These are phyloP conservation scores for Tilletia caries DNA, from an alignment of 1,284 basidiomycete species.

Conservation along the genomic window DNA sequence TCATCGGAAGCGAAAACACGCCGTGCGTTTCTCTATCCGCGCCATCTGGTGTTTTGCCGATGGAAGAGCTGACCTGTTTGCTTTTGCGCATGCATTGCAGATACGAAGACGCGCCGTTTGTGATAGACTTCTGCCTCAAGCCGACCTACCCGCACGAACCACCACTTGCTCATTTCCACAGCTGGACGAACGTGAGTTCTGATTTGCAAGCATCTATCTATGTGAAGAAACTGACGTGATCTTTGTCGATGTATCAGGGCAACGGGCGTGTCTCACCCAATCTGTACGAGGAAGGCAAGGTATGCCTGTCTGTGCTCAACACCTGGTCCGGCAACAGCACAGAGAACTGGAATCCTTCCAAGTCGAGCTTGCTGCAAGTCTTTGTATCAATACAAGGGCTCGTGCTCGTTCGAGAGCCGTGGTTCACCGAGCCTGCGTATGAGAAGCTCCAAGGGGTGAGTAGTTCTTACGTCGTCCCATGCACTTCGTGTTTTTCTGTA, in stretches of 20 bases:
- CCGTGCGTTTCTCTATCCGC: conserved; percentile 56
- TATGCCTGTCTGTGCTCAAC: conserved; percentile 83
- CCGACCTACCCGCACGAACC: conserved; percentile 73
- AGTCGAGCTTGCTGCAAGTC: conserved; percentile 80
- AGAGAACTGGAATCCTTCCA: conserved; percentile 60
- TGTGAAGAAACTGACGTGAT: too few species aligned
- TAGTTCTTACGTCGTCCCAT: conserved; percentile 66
- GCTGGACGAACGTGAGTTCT: conserved; percentile 83
- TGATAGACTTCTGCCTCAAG: conserved; percentile 86
- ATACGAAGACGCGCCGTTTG: conserved; percentile 86
- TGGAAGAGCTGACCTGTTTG: too few species aligned
- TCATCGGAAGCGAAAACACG: conserved; percentile 90
- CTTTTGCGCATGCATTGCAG: not conserved
- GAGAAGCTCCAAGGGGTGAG: conserved; percentile 50
- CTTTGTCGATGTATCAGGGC: too few species aligned
- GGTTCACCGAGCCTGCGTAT: conserved; percentile 34
- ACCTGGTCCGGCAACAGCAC: conserved; percentile 71
- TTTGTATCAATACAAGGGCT: conserved; percentile 90
- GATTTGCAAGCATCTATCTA: not conserved
- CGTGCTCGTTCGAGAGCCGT: conserved; percentile 87
- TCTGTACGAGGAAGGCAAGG: conserved; percentile 91
- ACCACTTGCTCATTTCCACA: conserved; percentile 81
- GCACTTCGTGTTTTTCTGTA: too few species aligned
- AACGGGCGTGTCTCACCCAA: conserved; percentile 68
- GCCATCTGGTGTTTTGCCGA: too few species aligned